Evolutionary conservation across 2,329 filamentous ascomycete species (phyloP).

Genomic region (Fusarium torreyae): DNA sequence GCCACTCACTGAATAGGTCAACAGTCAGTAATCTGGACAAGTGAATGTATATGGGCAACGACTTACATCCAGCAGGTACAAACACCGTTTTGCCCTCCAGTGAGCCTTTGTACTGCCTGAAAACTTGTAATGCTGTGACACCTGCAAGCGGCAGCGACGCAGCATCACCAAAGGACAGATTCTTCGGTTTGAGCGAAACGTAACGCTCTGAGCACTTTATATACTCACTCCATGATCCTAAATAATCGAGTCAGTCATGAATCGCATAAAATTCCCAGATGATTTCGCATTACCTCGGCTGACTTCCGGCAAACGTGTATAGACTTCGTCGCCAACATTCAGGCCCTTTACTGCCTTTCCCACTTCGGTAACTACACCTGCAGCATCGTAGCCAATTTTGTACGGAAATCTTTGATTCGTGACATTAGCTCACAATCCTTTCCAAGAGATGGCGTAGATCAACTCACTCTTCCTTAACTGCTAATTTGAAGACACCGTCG

Average conservation of each 20-base stretch:
- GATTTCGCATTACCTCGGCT: neutral
- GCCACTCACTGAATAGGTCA: neutral
- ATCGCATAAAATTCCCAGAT: fast-evolving
- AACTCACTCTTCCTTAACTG: neutral
- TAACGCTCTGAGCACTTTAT: neutral
- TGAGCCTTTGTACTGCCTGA: neutral
- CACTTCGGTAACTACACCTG: neutral
- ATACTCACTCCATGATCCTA: slow-evolving; percentile 1
- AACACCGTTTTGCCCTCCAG: neutral
- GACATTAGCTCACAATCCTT: neutral
- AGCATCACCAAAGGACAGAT: neutral
- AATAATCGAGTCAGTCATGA: neutral
- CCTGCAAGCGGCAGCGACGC: neutral
- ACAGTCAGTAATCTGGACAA: neutral
- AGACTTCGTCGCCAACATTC: neutral
- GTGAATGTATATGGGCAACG: fast-evolving
- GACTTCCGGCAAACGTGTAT: neutral
- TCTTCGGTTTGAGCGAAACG: neutral
- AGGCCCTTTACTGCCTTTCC: neutral
- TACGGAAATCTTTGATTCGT: neutral
- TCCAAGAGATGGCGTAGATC: fast-evolving
- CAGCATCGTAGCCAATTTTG: neutral
- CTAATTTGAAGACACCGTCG: neutral
- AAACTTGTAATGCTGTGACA: neutral
- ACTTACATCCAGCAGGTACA: neutral